These are phyloP conservation scores for Fusarium tuaranense DNA, from an alignment of 2,329 filamentous ascomycete genomes.

Conservation along the genomic window DNA sequence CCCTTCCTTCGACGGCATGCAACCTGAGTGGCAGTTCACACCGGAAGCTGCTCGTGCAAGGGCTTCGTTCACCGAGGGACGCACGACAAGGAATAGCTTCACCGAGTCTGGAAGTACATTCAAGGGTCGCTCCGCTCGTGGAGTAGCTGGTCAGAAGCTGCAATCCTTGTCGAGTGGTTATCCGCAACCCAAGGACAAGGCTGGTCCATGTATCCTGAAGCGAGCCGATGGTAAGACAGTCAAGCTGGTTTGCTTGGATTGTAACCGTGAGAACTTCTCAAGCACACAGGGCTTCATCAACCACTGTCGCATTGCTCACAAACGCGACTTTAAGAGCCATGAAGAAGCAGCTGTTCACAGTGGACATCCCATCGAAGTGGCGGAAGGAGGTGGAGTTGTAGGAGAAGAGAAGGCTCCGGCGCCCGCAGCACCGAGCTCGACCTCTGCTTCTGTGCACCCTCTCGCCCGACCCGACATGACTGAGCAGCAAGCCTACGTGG, in stretches of 20 bases:
- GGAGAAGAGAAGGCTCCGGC: constrained; percentile 43
- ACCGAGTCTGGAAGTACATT: constrained; percentile 54
- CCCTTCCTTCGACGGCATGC: constrained; percentile 81
- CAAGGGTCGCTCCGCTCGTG: constrained; percentile 63
- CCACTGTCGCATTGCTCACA: constrained; percentile 96
- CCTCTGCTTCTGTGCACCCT: constrained; percentile 48
- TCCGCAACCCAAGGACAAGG: constrained; percentile 81
- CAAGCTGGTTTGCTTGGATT: constrained; percentile 90
- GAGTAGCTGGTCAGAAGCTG: constrained; percentile 69
- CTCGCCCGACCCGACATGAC: constrained; percentile 59
- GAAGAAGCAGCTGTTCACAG: constrained; percentile 92
- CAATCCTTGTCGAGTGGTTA: constrained; percentile 79
- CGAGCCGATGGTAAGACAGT: constrained; percentile 88
- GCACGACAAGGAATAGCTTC: constrained; percentile 82
- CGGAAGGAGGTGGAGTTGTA: constrained; percentile 31
- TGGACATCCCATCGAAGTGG: constrained; percentile 79
- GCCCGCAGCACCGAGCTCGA: constrained; percentile 18
- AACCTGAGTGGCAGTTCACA: constrained; percentile 59
- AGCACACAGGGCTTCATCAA: constrained; percentile 99
- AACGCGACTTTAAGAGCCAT: constrained; percentile 93
- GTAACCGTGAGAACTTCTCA: constrained; percentile 89
- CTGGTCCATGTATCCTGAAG: constrained; percentile 85
- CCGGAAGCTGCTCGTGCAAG: constrained; percentile 58
- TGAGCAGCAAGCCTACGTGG: constrained; percentile 64
- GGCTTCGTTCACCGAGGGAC: constrained; percentile 70